These are phyloP conservation scores for Vickermania ingenoplastis DNA, from an alignment of 208 protist genomes.

Conservation along the genomic window DNA sequence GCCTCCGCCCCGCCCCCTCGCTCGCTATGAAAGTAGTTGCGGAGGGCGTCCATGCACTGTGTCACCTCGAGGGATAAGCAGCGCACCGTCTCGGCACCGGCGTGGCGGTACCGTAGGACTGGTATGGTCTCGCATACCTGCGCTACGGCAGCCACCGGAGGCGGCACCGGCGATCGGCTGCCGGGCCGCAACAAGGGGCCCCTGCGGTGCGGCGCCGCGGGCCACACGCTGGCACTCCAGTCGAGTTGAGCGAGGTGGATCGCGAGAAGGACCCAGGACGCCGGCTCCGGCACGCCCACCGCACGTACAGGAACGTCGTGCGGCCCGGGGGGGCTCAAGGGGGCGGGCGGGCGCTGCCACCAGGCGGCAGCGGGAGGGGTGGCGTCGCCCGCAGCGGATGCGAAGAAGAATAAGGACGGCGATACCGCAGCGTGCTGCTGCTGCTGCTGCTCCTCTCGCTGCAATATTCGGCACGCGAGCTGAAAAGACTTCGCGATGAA, in stretches of 20 bases:
- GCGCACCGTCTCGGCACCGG: constrained; percentile 76
- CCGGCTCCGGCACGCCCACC: constrained; percentile 29
- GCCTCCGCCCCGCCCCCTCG: neutral
- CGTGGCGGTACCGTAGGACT: constrained; percentile 47
- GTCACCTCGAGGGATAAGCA: constrained; percentile 35
- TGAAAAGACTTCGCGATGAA: constrained; percentile 9
- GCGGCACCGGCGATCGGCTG: too few relatives aligned
- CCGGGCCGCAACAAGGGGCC: too few relatives aligned
- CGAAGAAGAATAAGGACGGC: too few relatives aligned
- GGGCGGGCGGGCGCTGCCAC: too few relatives aligned
- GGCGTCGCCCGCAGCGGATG: too few relatives aligned
- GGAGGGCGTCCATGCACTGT: constrained; percentile 47
- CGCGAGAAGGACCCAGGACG: constrained; percentile 76
- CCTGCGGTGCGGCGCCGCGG: neutral
- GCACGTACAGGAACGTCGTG: constrained; percentile 28
- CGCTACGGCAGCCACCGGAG: constrained; percentile 18
- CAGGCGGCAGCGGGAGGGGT: too few relatives aligned
- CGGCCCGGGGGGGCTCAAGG: too few relatives aligned
- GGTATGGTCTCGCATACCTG: constrained; percentile 69
- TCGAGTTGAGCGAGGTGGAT: constrained; percentile 71
- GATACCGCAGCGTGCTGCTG: too few relatives aligned
- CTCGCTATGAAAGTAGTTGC: constrained; percentile 1
- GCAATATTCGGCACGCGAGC: too few relatives aligned
- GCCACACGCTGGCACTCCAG: neutral
- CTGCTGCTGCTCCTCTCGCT: too few relatives aligned